A percentile compares a stretch with the other conserved stretches of the same genome.
Evolutionary conservation across 768 basidiomycete genomes (phyloP).

Genomic region (Amylocystis lapponica): DNA sequence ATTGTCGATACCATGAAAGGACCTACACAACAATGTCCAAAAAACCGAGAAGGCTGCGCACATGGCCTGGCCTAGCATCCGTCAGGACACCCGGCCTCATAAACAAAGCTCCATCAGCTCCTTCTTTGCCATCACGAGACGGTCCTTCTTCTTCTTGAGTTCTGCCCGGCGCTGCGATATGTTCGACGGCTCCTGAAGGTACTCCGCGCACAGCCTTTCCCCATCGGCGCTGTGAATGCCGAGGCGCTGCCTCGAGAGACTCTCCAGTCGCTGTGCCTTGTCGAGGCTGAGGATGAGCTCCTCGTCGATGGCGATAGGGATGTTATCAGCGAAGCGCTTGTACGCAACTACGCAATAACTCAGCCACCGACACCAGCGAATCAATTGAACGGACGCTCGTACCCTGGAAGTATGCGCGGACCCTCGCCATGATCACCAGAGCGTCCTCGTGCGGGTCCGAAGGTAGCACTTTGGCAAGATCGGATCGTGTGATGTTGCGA

Average conservation of each 20-base stretch:
- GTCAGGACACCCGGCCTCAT: too few species aligned
- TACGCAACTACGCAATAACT: constrained; percentile 29
- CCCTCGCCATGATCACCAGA: constrained; percentile 62
- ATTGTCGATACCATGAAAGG: too few species aligned
- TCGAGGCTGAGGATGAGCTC: constrained; percentile 51
- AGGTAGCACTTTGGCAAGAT: constrained; percentile 46
- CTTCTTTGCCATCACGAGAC: constrained; percentile 39
- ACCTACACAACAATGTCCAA: too few species aligned
- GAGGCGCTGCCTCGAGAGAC: constrained; percentile 41
- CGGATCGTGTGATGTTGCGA: constrained; percentile 29
- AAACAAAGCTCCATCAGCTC: constrained; percentile 29
- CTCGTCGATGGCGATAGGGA: constrained; percentile 39
- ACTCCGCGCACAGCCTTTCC: constrained; percentile 39
- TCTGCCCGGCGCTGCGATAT: constrained; percentile 42
- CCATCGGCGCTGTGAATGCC: constrained; percentile 46
- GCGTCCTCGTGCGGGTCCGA: constrained; percentile 50
- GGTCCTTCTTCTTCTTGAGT: constrained; percentile 43
- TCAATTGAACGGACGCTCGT: too few species aligned
- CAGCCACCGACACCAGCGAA: background rate
- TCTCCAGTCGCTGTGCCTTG: constrained; percentile 38
- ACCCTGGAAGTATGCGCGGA: constrained; percentile 76
- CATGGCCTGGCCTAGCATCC: too few species aligned
- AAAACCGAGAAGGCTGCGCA: too few species aligned
- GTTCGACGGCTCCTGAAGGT: constrained; percentile 45
- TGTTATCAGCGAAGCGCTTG: constrained; percentile 40